Evolutionary conservation across 2,329 filamentous ascomycete species (phyloP), one percentile per base, ranked within the genome.

Genomic region (Aspergillus tanneri): DNA sequence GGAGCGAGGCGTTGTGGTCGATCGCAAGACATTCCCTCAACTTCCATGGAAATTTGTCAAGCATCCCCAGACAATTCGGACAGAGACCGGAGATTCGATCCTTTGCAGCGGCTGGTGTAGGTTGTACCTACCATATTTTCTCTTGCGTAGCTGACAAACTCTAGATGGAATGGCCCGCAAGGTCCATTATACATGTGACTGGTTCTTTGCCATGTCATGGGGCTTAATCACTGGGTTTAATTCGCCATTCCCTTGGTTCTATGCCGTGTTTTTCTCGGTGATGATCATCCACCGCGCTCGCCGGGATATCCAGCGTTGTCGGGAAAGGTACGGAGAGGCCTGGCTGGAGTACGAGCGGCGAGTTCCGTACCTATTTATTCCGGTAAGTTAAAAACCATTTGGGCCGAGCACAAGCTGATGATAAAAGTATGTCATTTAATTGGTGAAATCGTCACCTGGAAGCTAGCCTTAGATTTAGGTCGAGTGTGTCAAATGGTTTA

Each of bases 221-320:
- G 88, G 84, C 8, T 67, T 91, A 10, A 84, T 92, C 54, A 90
- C 86, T 1, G 88, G 88, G 3, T 91, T 92, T 70, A 73, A 78
- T 7, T 88, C 84, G 60, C 87, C 88, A 0, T 90, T 92, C 68
- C 88, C 89, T 0, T 95, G 88, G 88, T 93, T 95, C 68, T 92
- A 93, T 66, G 84, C 87, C 0, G 72, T 87, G 11, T 95, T 95
- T 74, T 95, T 95, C 67, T 75, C 75, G 4, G 68, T 73, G 50
- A 92, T 92, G 88, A 92, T 93, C 60, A 74, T 83, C 5, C 89
- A 95, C 67, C 85, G 89, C 42, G 85, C 87, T 2, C 74, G 72
- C 51, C 77, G 89, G 47, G 89, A 95, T 65, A 88, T 91, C 49
- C 75, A 84, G 64, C 78, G 84, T 53, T 95, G 89, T 69, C 78